Percentiles rank a stretch among this genome's conserved stretches.
phyloP scores from a whole-genome alignment of 2,329 filamentous ascomycete species.

The Davidsoniella neocaledoniae region DNA sequence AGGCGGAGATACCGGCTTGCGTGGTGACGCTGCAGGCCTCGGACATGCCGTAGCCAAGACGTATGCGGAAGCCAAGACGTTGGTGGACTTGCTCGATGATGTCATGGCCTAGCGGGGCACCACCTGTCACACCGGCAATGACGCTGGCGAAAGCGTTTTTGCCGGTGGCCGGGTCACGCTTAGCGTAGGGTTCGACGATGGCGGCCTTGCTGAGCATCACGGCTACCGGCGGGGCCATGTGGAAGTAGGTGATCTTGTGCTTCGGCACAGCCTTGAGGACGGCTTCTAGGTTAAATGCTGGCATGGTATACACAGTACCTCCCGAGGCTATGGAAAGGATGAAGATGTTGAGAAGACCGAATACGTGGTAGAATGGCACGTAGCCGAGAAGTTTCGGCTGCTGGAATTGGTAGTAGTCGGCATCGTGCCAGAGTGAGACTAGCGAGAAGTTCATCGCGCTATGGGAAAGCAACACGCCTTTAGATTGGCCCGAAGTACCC shows the following conservation, averaged over 20 bases:
- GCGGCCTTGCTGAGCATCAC: constrained; percentile 55
- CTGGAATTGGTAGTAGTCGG: constrained; percentile 25
- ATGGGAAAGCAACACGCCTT: constrained; percentile 59
- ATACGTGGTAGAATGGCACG: constrained; percentile 54
- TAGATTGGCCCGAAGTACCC: constrained; percentile 56
- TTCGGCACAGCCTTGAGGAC: constrained; percentile 45
- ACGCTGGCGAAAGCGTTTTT: constrained; percentile 42
- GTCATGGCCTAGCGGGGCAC: constrained; percentile 43
- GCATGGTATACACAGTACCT: constrained; percentile 51
- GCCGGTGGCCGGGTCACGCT: constrained; percentile 22
- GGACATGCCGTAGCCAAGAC: constrained; percentile 60
- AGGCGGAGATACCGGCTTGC: constrained; percentile 36
- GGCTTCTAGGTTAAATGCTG: constrained; percentile 48
- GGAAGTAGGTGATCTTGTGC: constrained; percentile 46
- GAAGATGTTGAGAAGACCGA: constrained; percentile 39
- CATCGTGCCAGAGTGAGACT: constrained; percentile 30
- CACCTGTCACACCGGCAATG: constrained; percentile 37
- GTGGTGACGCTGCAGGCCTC: constrained; percentile 50
- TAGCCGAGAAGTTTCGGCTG: constrained; percentile 38
- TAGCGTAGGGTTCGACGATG: constrained; percentile 41
- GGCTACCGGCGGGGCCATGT: constrained; percentile 53
- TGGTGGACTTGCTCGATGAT: constrained; percentile 43
- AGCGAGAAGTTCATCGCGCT: constrained; percentile 45
- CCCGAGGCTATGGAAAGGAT: constrained; percentile 36
- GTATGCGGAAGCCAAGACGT: constrained; percentile 31